These are phyloP conservation scores for Daldinia grandis DNA, from an alignment of 495 filamentous ascomycete genomes.

Conservation along the genomic window DNA sequence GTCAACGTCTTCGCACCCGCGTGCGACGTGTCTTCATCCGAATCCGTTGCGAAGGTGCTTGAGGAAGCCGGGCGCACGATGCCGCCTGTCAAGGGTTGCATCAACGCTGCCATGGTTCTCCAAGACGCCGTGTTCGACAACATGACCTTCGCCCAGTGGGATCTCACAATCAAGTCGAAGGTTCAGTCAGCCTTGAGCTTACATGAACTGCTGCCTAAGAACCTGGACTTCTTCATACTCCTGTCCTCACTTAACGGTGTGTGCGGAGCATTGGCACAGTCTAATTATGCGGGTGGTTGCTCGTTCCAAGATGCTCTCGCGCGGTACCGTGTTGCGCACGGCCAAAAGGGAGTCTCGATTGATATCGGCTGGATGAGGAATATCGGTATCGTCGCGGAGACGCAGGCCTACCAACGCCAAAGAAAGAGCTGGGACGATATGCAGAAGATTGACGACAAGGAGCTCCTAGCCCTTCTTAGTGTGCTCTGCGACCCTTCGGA, in stretches of 20 bases:
- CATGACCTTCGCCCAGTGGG: slow-evolving; percentile 56
- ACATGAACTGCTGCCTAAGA: slow-evolving; percentile 50
- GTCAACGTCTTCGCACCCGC: slow-evolving; percentile 43
- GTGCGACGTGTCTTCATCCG: slow-evolving; percentile 51
- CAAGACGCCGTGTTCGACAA: slow-evolving; percentile 59
- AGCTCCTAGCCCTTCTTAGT: slow-evolving; percentile 49
- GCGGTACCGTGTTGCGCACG: slow-evolving; percentile 46
- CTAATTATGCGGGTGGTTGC: slow-evolving; percentile 68
- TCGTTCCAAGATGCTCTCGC: slow-evolving; percentile 63
- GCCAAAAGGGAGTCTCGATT: slow-evolving; percentile 53
- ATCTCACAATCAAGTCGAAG: slow-evolving; percentile 54
- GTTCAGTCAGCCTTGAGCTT: slow-evolving; percentile 57
- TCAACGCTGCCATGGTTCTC: slow-evolving; percentile 61
- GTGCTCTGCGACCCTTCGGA: slow-evolving; percentile 45
- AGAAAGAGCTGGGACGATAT: slow-evolving; percentile 37
- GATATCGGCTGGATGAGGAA: slow-evolving; percentile 57
- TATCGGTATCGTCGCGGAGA: slow-evolving; percentile 48
- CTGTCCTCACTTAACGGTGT: slow-evolving; percentile 64
- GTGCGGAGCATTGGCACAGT: slow-evolving; percentile 60
- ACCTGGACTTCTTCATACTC: slow-evolving; percentile 67
- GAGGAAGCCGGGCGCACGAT: slow-evolving; percentile 42
- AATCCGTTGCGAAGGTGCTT: slow-evolving; percentile 25
- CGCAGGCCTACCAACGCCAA: slow-evolving; percentile 35
- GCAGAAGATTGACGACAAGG: slow-evolving; percentile 41
- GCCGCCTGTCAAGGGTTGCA: slow-evolving; percentile 63